Evolutionary conservation across 768 basidiomycete genomes (phyloP), one percentile per base, ranked within the genome.

Genomic region (Lactifluus piperatus): DNA sequence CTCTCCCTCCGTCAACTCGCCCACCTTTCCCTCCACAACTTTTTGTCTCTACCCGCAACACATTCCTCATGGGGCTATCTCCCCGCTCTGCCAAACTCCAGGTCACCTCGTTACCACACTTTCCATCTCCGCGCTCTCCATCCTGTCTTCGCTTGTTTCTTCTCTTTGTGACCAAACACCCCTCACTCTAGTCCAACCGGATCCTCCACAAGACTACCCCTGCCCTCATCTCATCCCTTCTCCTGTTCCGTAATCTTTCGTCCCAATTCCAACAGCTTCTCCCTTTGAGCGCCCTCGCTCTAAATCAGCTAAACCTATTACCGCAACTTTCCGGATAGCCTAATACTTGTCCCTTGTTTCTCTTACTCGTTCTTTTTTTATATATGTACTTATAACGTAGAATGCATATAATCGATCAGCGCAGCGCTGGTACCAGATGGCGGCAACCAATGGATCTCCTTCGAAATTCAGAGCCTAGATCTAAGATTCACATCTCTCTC

Each of bases 81-180:
- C 62, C 51, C 50, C 60, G 43, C 54, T 46, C 34, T 62, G 58
- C 58, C 63, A 58, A 54, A 62, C 43, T 58, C 61, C 56, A 64
- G 60, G 62, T 53, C 57, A 48, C 60, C 61, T 63, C 61, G 61
- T 64, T 64, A 58, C 57, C 62, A 51, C 53, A 57, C 54, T 41
- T 55, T 49, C 53, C 60, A 62, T 62, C 60, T 62, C 60, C 60
- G 60, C 60, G 60, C 56, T 57, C 55, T 55, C 53, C 62, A 57
- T 54, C 55, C 49, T 26, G 26, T 36, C 32, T 49, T 49, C 49
- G 51, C 54, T 54, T 63, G 54, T 63, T 56, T n/a, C n/a, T 55
- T 46, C 43, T 48, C 26, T 57, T 57, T 56, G 54, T 60, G 48
- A 54, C 52, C 61, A 62, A 54, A 57, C 39, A 34, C 60, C 57